Evolutionary conservation across 768 basidiomycete species (phyloP).

Genomic region (Pisolithus microcarpus): DNA sequence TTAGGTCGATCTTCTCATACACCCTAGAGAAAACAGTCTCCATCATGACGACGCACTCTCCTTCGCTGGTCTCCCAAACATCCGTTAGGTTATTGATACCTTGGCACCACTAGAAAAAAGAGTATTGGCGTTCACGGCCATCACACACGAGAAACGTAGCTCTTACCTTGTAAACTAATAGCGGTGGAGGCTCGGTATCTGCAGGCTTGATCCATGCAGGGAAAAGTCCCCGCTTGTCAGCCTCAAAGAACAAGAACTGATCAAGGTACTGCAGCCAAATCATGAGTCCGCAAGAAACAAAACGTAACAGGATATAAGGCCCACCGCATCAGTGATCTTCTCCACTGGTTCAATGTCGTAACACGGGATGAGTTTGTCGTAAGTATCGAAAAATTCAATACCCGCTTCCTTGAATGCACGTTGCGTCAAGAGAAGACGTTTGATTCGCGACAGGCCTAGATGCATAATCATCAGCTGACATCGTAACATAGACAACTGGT

Average conservation of each 20-base stretch:
- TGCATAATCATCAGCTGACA: slow-evolving; percentile 3
- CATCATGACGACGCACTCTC: slow-evolving; percentile 98
- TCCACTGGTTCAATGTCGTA: slow-evolving; percentile 99
- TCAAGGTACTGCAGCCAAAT: slow-evolving; percentile 66
- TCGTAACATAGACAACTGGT: background rate
- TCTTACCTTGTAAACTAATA: slow-evolving; percentile 79
- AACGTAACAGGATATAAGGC: slow-evolving; percentile 19
- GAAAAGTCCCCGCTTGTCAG: slow-evolving; percentile 96
- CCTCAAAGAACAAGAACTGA: slow-evolving; percentile 98
- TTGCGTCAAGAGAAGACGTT: slow-evolving; percentile 92
- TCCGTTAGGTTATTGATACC: slow-evolving; percentile 98
- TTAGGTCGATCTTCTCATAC: slow-evolving; percentile 98
- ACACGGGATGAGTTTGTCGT: slow-evolving; percentile 97
- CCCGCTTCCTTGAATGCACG: slow-evolving; percentile 98
- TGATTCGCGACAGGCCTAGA: slow-evolving; percentile 87
- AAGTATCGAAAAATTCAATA: slow-evolving; percentile 95
- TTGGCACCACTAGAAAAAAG: slow-evolving; percentile 69
- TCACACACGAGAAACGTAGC: slow-evolving; percentile 17
- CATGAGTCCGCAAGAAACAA: slow-evolving; percentile 6
- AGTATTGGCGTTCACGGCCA: background rate
- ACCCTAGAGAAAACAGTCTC: slow-evolving; percentile 97
- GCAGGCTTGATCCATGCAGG: slow-evolving; percentile 99
- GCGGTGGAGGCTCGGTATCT: slow-evolving; percentile 92
- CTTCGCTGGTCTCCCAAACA: slow-evolving; percentile 97
- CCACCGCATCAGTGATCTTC: slow-evolving; percentile 96